phyloP scores from a whole-genome alignment of 257 asterid species.

The Fraxinus americana region DNA sequence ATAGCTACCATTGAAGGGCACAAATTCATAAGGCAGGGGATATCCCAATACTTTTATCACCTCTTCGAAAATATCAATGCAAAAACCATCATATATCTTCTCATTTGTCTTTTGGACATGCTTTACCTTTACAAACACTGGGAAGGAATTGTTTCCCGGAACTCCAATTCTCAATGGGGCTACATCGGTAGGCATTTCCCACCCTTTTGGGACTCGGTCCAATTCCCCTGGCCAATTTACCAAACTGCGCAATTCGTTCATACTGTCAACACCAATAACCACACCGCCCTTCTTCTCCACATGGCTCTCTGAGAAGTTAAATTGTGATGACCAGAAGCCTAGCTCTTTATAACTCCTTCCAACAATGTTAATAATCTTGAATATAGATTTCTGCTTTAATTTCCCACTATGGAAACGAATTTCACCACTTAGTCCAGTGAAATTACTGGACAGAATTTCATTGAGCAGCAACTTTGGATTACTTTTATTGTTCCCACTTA shows the following conservation, averaged over 20 bases:
- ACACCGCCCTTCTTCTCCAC: neutral
- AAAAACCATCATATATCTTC: slow-evolving; percentile 30
- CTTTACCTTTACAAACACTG: slow-evolving; percentile 35
- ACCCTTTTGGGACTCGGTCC: slow-evolving; percentile 43
- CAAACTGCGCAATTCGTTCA: neutral
- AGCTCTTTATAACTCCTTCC: slow-evolving; percentile 41
- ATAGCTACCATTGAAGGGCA: slow-evolving; percentile 31
- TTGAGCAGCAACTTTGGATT: too few relatives aligned
- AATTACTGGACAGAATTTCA: too few relatives aligned
- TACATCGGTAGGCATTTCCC: slow-evolving; percentile 43
- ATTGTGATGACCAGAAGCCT: slow-evolving; percentile 40
- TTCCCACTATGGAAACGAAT: too few relatives aligned
- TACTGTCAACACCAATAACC: neutral
- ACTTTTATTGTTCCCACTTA: too few relatives aligned
- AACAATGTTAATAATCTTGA: slow-evolving; percentile 39
- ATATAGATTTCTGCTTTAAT: slow-evolving; percentile 17
- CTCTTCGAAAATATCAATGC: slow-evolving; percentile 38
- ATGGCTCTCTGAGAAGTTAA: slow-evolving; percentile 24
- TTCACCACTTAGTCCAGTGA: too few relatives aligned
- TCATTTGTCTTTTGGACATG: neutral
- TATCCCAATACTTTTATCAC: slow-evolving; percentile 29
- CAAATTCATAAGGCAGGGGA: slow-evolving; percentile 32
- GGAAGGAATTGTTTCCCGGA: slow-evolving; percentile 32
- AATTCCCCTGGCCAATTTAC: slow-evolving; percentile 51
- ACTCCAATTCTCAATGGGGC: slow-evolving; percentile 43